phyloP scores from a whole-genome alignment of 345 rosid species.

The Stellera chamaejasme region DNA sequence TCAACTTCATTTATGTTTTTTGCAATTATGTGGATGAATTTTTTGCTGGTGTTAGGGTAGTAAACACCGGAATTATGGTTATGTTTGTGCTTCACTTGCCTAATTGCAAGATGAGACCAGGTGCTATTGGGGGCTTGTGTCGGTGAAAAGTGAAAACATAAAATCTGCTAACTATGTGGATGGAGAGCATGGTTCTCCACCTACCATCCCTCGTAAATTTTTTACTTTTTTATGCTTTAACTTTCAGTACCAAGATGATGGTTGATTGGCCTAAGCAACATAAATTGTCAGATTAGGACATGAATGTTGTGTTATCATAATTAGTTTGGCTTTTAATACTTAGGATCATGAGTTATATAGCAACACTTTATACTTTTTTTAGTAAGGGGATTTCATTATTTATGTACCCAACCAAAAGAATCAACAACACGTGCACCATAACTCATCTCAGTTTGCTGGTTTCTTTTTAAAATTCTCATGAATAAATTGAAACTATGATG shows the following conservation, averaged over 20 bases:
- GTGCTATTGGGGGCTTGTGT: constrained; percentile 82
- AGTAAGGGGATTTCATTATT: no score
- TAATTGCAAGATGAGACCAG: constrained; percentile 88
- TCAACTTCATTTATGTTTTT: neutral
- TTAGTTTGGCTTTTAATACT: neutral
- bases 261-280: neutral
- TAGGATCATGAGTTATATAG: neutral
- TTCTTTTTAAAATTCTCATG: no score
- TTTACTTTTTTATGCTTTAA: neutral
- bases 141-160: constrained; percentile 88
- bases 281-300: neutral
- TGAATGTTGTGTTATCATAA: neutral
- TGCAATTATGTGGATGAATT: neutral
- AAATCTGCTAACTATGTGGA: constrained; percentile 91
- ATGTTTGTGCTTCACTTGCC: constrained; percentile 4
- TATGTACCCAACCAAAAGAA: no score
- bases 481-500: no score
- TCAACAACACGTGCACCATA: no score
- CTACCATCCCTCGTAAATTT: constrained; percentile 73
- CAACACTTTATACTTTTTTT: no score
- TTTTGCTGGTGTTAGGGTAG: neutral
- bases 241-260: neutral
- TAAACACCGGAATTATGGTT: no score
- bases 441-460: no score
- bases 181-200: constrained; percentile 87